Conservation (phyloP, 768 basidiomycete genomes). For the Suillus decipiens region DNA sequence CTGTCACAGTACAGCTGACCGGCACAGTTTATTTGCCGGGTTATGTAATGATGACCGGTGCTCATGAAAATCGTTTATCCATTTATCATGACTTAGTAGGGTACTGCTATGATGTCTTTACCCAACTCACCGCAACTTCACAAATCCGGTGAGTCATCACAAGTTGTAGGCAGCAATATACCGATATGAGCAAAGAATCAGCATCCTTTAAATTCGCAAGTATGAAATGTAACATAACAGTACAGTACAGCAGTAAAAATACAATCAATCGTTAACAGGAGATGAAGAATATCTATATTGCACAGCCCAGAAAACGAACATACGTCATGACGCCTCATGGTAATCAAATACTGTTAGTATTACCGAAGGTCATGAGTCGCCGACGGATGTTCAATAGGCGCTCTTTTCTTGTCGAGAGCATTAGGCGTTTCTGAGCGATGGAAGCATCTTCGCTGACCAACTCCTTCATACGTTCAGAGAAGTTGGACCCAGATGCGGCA, state of each 20-base stretch:
- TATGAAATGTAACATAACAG: not conserved
- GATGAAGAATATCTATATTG: not conserved
- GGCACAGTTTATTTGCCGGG: not conserved
- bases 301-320: not conserved
- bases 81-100: no score
- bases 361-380: constrained; percentile 34
- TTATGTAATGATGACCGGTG: not conserved
- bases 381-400: constrained; percentile 42
- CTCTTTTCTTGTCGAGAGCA: constrained; percentile 34
- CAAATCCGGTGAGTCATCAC: constrained; percentile 37
- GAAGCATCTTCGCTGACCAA: constrained; percentile 49
- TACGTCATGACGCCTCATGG: not conserved
- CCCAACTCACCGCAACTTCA: not conserved
- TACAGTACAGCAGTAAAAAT: not conserved
- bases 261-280: not conserved
- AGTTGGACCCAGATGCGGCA: constrained; percentile 13
- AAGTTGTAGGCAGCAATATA: not conserved
- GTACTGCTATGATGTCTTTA: no score
- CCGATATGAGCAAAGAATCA: not conserved
- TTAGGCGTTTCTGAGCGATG: constrained; percentile 35
- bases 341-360: not conserved
- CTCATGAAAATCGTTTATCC: no score
- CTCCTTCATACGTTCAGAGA: constrained; percentile 35
- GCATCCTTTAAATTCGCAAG: not conserved
- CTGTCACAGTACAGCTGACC: constrained; percentile 1